Conservation (phyloP, 768 basidiomycete species). For the Lentinus brumalis region DNA sequence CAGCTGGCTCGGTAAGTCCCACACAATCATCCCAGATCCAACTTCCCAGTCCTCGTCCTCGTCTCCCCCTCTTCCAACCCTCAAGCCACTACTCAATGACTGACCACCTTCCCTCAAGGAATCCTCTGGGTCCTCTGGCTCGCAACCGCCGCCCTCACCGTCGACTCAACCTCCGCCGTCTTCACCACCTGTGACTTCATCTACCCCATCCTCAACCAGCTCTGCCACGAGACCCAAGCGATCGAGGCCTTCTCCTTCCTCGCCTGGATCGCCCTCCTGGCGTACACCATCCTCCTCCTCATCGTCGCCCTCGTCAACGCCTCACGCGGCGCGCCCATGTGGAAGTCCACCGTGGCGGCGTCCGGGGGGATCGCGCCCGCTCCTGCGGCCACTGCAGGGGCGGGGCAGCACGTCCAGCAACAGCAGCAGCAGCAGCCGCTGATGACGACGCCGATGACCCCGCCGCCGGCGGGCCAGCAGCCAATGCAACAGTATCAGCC, state of each 20-base stretch:
- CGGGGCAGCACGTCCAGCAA: background rate
- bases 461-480: background rate
- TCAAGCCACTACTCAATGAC: background rate
- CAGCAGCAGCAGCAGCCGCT: background rate
- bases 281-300: slow-evolving; percentile 18
- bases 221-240: slow-evolving; percentile 29
- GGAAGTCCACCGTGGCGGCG: slow-evolving; percentile 15
- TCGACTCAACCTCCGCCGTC: slow-evolving; percentile 9
- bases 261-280: slow-evolving; percentile 21
- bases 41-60: background rate
- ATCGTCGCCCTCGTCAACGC: slow-evolving; percentile 16
- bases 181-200: slow-evolving; percentile 19
- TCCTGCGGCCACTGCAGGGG: background rate
- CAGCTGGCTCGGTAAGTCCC: slow-evolving; percentile 24
- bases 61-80: background rate
- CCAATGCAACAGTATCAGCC: background rate
- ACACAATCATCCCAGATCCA: background rate
- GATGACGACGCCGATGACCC: background rate
- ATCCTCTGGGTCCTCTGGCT: slow-evolving; percentile 35
- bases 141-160: slow-evolving; percentile 25
- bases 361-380: background rate
- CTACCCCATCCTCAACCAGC: slow-evolving; percentile 18
- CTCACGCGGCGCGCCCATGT: slow-evolving; percentile 13
- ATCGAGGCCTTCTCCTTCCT: slow-evolving; percentile 32
- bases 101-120: slow-evolving; percentile 4